A percentile compares a stretch with the other conserved stretches of the same genome.
These are phyloP conservation scores for Colletotrichum tabaci DNA, from an alignment of 2,329 filamentous ascomycete species.

Conservation along the genomic window DNA sequence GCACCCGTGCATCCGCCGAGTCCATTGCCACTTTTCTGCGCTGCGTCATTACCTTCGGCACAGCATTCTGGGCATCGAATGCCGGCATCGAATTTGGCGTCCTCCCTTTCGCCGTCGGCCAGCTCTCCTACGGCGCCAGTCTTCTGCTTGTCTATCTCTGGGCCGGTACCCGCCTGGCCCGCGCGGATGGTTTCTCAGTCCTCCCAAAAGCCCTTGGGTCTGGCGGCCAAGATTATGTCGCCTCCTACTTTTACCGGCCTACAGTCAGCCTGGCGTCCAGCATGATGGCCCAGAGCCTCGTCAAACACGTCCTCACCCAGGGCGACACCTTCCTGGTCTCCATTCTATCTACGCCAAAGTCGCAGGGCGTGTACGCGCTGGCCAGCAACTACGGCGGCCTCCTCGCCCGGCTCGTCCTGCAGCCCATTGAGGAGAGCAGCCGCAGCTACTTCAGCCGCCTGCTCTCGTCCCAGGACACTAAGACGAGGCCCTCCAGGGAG, in stretches of 20 bases:
- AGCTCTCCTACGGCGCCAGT: conserved; percentile 80
- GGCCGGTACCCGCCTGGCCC: conserved; percentile 71
- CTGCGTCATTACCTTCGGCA: conserved; percentile 81
- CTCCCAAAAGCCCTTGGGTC: conserved; percentile 61
- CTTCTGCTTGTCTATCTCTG: conserved; percentile 80
- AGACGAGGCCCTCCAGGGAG: conserved; percentile 44
- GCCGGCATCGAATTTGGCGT: conserved; percentile 75
- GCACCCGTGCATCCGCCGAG: conserved; percentile 85
- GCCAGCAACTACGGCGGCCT: conserved; percentile 96
- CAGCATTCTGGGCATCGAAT: conserved; percentile 75
- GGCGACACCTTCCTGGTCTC: conserved; percentile 93
- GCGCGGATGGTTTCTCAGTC: conserved; percentile 77
- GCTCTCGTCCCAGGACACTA: conserved; percentile 61
- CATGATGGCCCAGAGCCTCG: conserved; percentile 87
- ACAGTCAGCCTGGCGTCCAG: conserved; percentile 83
- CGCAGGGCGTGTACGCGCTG: conserved; percentile 92
- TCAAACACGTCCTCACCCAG: conserved; percentile 95
- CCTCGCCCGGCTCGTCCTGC: conserved; percentile 89
- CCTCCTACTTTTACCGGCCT: conserved; percentile 76
- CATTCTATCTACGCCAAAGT: conserved; percentile 79
- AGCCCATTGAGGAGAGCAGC: conserved; percentile 94
- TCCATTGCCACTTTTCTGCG: conserved; percentile 84
- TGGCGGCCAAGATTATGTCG: conserved; percentile 59
- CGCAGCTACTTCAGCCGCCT: conserved; percentile 91
- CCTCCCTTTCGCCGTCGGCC: conserved; percentile 90